Conservation (phyloP, 306 rosid genomes). For the Citrullus colocynthis region DNA sequence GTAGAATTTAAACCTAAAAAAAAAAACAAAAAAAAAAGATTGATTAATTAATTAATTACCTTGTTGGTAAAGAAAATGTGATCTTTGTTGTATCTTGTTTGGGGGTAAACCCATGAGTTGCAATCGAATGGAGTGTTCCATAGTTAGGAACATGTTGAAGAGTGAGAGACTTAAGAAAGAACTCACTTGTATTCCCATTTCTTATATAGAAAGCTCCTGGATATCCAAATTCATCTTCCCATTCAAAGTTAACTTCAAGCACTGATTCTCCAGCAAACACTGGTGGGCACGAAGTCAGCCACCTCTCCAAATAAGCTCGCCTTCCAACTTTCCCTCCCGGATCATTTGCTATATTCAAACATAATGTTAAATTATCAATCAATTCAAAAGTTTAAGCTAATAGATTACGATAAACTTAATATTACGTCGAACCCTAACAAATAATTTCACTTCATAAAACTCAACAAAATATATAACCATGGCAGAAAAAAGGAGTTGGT, state of each 20-base stretch:
- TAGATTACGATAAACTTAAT: too few species aligned
- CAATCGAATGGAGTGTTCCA: conserved; percentile 49
- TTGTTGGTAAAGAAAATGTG: background rate
- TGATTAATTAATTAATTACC: background rate
- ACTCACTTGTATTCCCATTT: conserved; percentile 58
- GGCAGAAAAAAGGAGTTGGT: too few species aligned
- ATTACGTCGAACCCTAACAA: too few species aligned
- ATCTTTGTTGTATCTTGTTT: background rate
- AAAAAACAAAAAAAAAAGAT: too few species aligned
- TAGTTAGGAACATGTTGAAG: conserved; percentile 55
- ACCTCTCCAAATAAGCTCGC: conserved; percentile 23
- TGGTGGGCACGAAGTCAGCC: conserved; percentile 31
- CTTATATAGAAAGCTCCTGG: conserved; percentile 62
- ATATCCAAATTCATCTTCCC: conserved; percentile 43
- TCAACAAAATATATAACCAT: too few species aligned
- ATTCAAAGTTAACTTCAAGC: conserved; percentile 41
- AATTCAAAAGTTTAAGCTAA: too few species aligned
- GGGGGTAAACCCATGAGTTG: conserved; percentile 68
- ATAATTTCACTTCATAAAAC: too few species aligned
- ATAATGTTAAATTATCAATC: too few species aligned
- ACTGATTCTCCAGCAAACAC: conserved; percentile 38
- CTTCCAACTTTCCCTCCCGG: conserved; percentile 36
- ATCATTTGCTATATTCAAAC: conserved; percentile 23
- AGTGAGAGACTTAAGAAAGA: conserved; percentile 46
- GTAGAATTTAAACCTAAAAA: too few species aligned